A percentile compares a stretch with the other conserved stretches of the same genome.
Evolutionary conservation across 345 rosid genomes (phyloP).

Genomic region (Salix brachista): DNA sequence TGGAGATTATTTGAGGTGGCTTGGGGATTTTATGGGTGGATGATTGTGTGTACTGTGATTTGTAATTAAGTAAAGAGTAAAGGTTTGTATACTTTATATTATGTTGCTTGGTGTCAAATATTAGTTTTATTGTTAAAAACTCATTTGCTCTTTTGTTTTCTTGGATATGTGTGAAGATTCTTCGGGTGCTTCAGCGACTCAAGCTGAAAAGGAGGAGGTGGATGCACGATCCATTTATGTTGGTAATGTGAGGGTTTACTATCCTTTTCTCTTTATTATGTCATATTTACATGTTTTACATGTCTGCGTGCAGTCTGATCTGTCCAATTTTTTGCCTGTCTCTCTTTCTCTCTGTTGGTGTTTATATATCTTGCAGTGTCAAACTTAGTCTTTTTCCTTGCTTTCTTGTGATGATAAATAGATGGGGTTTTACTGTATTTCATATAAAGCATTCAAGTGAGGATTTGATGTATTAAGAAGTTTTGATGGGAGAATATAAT

Average conservation of each 20-base stretch:
- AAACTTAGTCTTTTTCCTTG: not conserved
- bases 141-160: not conserved
- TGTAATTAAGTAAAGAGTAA: not conserved
- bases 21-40: not conserved
- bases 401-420: not conserved
- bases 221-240: slow-evolving; percentile 93
- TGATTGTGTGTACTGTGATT: not conserved
- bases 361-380: not conserved
- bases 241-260: slow-evolving; percentile 79
- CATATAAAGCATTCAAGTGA: not conserved
- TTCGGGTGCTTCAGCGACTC: slow-evolving; percentile 54
- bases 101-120: not conserved
- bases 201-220: slow-evolving; percentile 97
- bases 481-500: not conserved
- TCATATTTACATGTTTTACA: not conserved
- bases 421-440: not conserved
- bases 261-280: slow-evolving; percentile 14
- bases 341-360: not conserved
- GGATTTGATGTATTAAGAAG: not conserved
- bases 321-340: not conserved
- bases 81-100: not conserved
- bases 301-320: not conserved
- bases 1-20: not conserved
- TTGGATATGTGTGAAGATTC: slow-evolving; percentile 53
- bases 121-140: not conserved